phyloP scores from a whole-genome alignment of 2,329 filamentous ascomycete species.

The Sordariomycetes sp. region DNA sequence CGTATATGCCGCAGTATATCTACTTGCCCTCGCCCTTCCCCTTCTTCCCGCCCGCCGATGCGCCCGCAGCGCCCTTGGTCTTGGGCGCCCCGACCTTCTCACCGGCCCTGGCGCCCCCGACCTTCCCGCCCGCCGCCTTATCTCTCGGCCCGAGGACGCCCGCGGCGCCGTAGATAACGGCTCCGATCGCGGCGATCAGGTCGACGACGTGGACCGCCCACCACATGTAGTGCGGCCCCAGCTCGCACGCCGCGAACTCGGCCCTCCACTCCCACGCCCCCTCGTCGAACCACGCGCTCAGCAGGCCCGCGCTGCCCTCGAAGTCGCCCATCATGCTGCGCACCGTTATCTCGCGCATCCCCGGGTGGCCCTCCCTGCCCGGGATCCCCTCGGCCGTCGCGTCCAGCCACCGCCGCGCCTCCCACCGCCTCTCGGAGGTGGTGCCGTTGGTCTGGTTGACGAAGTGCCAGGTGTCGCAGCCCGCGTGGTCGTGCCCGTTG shows the following conservation, averaged over 20 bases:
- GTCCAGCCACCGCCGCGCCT: constrained; percentile 35
- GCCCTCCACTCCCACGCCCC: constrained; percentile 65
- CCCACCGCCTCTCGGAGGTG: constrained; percentile 33
- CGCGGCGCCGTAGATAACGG: constrained; percentile 8
- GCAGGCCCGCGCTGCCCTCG: constrained; percentile 78
- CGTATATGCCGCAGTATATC: no score
- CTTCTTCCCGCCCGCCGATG: no score
- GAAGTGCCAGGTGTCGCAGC: constrained; percentile 83
- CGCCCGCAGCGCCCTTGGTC: neutral
- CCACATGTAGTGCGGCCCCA: constrained; percentile 88
- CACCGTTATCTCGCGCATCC: constrained; percentile 81
- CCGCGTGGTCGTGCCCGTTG: constrained; percentile 91
- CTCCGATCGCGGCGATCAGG: constrained; percentile 29
- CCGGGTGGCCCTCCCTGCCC: constrained; percentile 36
- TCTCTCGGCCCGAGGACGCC: neutral
- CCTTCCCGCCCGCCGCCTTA: neutral
- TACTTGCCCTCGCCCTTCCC: no score
- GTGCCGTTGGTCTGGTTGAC: constrained; percentile 50
- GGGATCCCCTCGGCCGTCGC: constrained; percentile 29
- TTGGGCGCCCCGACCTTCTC: neutral
- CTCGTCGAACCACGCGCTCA: constrained; percentile 83
- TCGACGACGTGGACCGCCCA: constrained; percentile 79
- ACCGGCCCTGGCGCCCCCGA: neutral
- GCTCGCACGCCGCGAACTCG: constrained; percentile 65
- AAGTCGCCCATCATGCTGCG: constrained; percentile 98